Evolutionary conservation across 2,329 filamentous ascomycete genomes (phyloP).

Genomic region (Ophiocordyceps sinensis): DNA sequence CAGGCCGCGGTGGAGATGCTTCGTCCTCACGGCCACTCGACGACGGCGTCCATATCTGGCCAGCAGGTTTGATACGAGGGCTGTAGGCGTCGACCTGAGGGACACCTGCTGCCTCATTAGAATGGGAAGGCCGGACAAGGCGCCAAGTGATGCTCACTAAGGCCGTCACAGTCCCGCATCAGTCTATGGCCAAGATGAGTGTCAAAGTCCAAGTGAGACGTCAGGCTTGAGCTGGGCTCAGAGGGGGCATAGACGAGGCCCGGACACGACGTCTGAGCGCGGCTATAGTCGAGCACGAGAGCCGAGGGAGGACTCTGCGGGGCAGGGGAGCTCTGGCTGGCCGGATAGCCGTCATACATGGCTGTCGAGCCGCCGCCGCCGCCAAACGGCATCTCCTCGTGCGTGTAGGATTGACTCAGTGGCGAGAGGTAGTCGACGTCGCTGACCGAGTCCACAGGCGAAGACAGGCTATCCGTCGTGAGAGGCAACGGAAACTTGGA

Average conservation of each 20-base stretch:
- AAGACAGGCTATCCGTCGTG: constrained; percentile 34
- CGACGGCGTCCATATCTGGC: constrained; percentile 29
- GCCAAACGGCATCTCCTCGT: constrained; percentile 42
- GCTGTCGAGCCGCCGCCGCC: constrained; percentile 40
- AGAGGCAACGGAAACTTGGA: constrained; percentile 30
- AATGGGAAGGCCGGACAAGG: constrained; percentile 19
- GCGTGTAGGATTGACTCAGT: constrained; percentile 39
- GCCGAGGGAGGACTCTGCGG: constrained; percentile 40
- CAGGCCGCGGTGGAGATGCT: constrained; percentile 25
- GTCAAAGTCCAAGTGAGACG: constrained; percentile 46
- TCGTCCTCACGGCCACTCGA: constrained; percentile 27
- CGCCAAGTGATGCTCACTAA: constrained; percentile 32
- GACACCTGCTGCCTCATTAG: constrained; percentile 28
- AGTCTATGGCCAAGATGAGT: constrained; percentile 37
- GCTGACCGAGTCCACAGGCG: constrained; percentile 44
- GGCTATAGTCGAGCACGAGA: constrained; percentile 40
- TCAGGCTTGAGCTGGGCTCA: constrained; percentile 44
- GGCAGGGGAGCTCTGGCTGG: constrained; percentile 34
- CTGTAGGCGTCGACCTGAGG: constrained; percentile 38
- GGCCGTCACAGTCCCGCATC: constrained; percentile 38
- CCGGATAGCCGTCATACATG: constrained; percentile 41
- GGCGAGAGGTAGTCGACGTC: constrained; percentile 50
- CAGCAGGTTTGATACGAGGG: constrained; percentile 32
- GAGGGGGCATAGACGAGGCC: constrained; percentile 46
- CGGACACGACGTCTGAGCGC: constrained; percentile 45